phyloP scores from a whole-genome alignment of 192 early-diverging fungal genomes.

The Podila epigama region DNA sequence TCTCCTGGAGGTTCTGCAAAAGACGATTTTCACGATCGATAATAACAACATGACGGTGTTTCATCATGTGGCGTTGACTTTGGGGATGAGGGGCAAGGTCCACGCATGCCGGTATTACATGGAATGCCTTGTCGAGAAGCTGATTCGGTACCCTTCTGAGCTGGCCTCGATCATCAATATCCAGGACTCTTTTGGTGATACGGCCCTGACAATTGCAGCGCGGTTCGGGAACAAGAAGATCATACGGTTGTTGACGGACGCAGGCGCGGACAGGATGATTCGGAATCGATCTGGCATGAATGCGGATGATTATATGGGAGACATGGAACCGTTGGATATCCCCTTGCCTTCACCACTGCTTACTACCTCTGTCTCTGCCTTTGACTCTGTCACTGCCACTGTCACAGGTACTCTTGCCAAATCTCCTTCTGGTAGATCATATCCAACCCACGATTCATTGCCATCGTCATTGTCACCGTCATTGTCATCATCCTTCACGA shows the following conservation, averaged over 20 bases:
- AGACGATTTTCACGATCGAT: constrained; percentile 80
- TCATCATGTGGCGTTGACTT: constrained; percentile 86
- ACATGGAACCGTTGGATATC: constrained; percentile 20
- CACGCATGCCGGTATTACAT: constrained; percentile 88
- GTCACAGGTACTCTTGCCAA: too few relatives aligned
- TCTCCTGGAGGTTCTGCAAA: constrained; percentile 75
- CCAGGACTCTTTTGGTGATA: constrained; percentile 86
- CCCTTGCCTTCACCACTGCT: background rate
- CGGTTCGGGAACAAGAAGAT: constrained; percentile 67
- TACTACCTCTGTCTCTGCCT: too few relatives aligned
- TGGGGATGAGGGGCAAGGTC: constrained; percentile 73
- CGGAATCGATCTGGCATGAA: constrained; percentile 71
- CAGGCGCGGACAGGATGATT: constrained; percentile 70
- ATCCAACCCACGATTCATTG: too few relatives aligned
- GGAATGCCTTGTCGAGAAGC: constrained; percentile 80
- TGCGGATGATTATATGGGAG: constrained; percentile 67
- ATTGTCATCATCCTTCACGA: background rate
- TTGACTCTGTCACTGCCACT: too few relatives aligned
- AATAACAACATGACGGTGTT: constrained; percentile 84
- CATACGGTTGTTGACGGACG: constrained; percentile 62
- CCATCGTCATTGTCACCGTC: background rate
- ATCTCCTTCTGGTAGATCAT: too few relatives aligned
- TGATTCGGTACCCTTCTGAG: constrained; percentile 75
- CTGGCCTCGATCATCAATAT: constrained; percentile 77
- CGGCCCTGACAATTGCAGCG: constrained; percentile 71